phyloP scores from a whole-genome alignment of 2,329 filamentous ascomycete species.

The Curvularia hawaiiensis region DNA sequence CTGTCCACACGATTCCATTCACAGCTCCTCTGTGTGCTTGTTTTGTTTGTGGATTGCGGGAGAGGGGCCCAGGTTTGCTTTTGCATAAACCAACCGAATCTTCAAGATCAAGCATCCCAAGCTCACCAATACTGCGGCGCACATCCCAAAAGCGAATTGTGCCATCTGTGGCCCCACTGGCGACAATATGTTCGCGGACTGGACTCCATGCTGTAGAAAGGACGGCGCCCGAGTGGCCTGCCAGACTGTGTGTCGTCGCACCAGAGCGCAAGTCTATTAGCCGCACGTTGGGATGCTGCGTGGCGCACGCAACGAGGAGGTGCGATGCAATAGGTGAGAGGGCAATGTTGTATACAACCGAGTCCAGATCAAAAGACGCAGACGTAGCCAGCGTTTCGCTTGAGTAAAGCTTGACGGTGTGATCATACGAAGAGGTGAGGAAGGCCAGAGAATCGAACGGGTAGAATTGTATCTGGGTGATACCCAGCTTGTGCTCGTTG shows the following conservation, averaged over 20 bases:
- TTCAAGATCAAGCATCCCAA: constrained; percentile 83
- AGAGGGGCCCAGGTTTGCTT: constrained; percentile 48
- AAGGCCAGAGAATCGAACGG: constrained; percentile 78
- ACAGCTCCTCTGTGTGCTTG: constrained; percentile 79
- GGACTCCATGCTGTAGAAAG: constrained; percentile 80
- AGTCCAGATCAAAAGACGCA: constrained; percentile 70
- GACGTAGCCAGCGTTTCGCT: constrained; percentile 66
- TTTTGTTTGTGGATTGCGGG: constrained; percentile 43
- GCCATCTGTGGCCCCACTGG: constrained; percentile 84
- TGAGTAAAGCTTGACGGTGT: constrained; percentile 75
- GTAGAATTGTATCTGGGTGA: constrained; percentile 79
- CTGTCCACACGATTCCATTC: constrained; percentile 84
- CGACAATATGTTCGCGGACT: constrained; percentile 76
- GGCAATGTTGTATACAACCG: constrained; percentile 76
- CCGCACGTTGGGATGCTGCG: constrained; percentile 81
- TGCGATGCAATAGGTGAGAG: constrained; percentile 74
- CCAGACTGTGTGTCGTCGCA: constrained; percentile 61
- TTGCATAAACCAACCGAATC: constrained; percentile 72
- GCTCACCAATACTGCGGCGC: constrained; percentile 73
- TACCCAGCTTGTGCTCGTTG: constrained; percentile 66
- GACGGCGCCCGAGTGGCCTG: constrained; percentile 59
- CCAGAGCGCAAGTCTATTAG: constrained; percentile 87
- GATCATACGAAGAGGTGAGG: constrained; percentile 78
- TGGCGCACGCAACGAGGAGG: constrained; percentile 84
- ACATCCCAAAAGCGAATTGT: constrained; percentile 87